Evolutionary conservation across 2,329 filamentous ascomycete species (phyloP).

Genomic region (Fusarium brevicatenulatum): DNA sequence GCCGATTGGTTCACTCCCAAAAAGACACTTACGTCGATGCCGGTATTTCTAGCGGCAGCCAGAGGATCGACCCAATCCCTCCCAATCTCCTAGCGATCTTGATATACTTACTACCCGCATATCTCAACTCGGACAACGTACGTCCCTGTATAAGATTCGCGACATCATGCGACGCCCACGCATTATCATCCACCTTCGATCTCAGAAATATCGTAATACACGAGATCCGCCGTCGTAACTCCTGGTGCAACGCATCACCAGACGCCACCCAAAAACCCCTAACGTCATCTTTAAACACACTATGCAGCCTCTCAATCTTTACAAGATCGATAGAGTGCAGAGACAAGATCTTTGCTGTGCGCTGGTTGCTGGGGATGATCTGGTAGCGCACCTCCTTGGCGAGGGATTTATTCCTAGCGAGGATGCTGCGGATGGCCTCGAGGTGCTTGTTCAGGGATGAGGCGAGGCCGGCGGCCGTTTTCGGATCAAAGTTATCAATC

Average conservation of each 20-base stretch:
- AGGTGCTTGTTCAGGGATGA: constrained; percentile 45
- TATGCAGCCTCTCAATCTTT: constrained; percentile 23
- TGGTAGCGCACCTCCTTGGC: constrained; percentile 46
- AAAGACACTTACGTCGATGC: constrained; percentile 47
- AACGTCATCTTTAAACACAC: constrained; percentile 19
- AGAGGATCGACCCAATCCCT: constrained; percentile 45
- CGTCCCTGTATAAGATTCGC: constrained; percentile 34
- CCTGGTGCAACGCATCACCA: constrained; percentile 29
- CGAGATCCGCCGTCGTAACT: constrained; percentile 45
- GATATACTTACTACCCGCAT: constrained; percentile 50
- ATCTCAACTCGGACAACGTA: constrained; percentile 43
- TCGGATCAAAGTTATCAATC: constrained; percentile 37
- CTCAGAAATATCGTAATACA: constrained; percentile 47
- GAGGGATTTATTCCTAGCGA: constrained; percentile 44
- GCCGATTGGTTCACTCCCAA: fast-evolving
- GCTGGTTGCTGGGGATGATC: constrained; percentile 46
- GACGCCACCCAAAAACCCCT: constrained; percentile 40
- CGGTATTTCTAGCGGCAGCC: constrained; percentile 48
- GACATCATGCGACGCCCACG: constrained; percentile 34
- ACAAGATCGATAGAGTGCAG: constrained; percentile 30
- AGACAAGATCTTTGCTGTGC: constrained; percentile 46
- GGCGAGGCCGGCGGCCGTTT: constrained; percentile 32
- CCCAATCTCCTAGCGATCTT: constrained; percentile 47
- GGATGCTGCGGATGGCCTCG: constrained; percentile 38
- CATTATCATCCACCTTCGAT: constrained; percentile 41